These are phyloP conservation scores for Diatrype stigma DNA, from an alignment of 2,329 filamentous ascomycete genomes.

Conservation along the genomic window DNA sequence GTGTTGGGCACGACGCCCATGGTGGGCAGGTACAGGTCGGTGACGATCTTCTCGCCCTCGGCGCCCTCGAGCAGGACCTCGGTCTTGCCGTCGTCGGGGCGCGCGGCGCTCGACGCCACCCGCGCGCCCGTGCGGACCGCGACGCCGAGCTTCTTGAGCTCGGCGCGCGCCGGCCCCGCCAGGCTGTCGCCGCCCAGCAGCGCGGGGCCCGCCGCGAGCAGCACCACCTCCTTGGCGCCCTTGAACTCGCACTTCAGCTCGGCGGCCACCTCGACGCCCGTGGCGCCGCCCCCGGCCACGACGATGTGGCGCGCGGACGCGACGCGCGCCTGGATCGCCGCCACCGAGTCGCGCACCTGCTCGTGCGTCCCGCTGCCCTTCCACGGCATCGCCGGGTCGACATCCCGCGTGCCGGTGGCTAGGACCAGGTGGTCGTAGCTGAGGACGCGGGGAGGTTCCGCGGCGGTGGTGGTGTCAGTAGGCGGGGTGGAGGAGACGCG, in stretches of 20 bases:
- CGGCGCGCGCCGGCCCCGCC: constrained; percentile 36
- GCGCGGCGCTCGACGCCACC: too few species aligned
- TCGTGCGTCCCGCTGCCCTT: constrained; percentile 46
- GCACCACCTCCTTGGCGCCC: constrained; percentile 41
- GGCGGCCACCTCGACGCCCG: constrained; percentile 51
- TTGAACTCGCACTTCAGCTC: constrained; percentile 51
- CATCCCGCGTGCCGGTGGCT: constrained; percentile 48
- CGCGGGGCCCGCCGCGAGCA: constrained; percentile 38
- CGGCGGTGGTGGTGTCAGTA: constrained; percentile 3
- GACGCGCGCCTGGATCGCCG: constrained; percentile 37
- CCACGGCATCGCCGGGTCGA: constrained; percentile 43
- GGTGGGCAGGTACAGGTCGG: constrained; percentile 55
- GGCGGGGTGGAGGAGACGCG: constrained; percentile 32
- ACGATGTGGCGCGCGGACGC: constrained; percentile 46
- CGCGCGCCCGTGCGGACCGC: constrained; percentile 39
- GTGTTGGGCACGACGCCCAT: constrained; percentile 53
- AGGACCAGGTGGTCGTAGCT: constrained; percentile 55
- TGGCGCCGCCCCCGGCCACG: constrained; percentile 53
- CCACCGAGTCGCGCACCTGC: constrained; percentile 37
- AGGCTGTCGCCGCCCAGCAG: constrained; percentile 42
- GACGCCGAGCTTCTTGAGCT: constrained; percentile 52
- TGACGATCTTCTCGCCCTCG: constrained; percentile 42
- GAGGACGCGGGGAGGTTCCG: constrained; percentile 24
- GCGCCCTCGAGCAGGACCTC: constrained; percentile 26
- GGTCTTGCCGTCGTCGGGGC: constrained; percentile 23